Evolutionary conservation across 2,329 filamentous ascomycete genomes (phyloP).

Genomic region (Aspergillus tamarii): DNA sequence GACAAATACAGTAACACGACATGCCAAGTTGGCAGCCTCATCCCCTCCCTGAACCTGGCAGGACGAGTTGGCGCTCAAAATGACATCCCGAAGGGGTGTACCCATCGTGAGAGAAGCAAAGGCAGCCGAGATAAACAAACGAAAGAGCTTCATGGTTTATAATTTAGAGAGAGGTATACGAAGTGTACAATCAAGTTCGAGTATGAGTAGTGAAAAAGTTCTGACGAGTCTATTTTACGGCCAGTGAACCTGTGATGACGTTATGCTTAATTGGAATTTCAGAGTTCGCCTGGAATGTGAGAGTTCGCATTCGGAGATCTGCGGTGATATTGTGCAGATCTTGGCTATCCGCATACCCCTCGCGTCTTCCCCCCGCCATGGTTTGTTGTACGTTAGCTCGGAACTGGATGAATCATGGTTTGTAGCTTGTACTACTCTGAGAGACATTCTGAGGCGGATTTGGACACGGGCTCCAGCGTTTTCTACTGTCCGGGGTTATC

Average conservation of each 20-base stretch:
- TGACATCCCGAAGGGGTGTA: conserved; percentile 8
- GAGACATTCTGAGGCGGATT: accelerated
- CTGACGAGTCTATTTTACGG: neutral
- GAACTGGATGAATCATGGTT: neutral
- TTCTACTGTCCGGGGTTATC: neutral
- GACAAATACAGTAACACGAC: conserved; percentile 16
- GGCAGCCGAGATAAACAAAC: neutral
- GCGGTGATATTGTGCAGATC: neutral
- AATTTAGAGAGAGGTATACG: neutral
- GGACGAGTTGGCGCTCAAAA: conserved; percentile 10
- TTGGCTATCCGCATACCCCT: neutral
- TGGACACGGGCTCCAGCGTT: neutral
- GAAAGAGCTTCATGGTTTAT: neutral
- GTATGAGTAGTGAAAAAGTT: neutral
- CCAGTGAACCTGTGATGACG: neutral
- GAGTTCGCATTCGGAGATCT: neutral
- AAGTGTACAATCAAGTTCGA: neutral
- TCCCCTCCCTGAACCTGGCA: conserved; percentile 17
- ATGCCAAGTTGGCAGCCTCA: conserved; percentile 16
- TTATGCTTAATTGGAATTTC: neutral
- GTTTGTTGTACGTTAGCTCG: neutral
- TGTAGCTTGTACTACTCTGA: neutral
- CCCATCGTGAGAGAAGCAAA: conserved; percentile 2
- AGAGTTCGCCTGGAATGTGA: neutral
- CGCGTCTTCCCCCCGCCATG: neutral